Base-by-base conservation (phyloP, 164 flowering plant species). In the Magnolia kwangsiensis region DNA sequence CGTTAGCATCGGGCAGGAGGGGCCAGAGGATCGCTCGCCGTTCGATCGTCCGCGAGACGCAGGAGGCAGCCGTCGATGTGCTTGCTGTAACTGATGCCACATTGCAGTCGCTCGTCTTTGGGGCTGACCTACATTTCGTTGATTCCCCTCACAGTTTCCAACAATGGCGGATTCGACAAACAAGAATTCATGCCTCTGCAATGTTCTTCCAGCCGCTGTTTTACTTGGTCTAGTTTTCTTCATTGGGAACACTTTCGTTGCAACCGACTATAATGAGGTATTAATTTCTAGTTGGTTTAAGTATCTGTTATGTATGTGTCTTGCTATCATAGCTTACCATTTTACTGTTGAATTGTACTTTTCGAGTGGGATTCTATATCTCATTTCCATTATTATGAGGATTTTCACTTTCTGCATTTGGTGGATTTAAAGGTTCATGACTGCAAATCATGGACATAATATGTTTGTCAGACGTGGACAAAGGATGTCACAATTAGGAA, bases 11-110 rank as follows among this genome's bases (percentile, higher is more conserved):
- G 7, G 49, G 64, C 19, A 37, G 67, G 70, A 75, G 75, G 67
- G 63, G 69, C 7, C 66, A 64, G n/a, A 76, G 72, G 51, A 6
- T 63, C 20, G 49, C 10, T 73, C 80, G 82, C 9, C 84, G 84
- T 14, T 82, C 87, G 21, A 75, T 91, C 78, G 91, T 87, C 4
- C 89, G 95, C 78, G 96, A 90, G 77, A 87, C 95, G 72, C 90
- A 85, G 83, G 83, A 90, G 0, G 85, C 94, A 9, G 85, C 95
- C 50, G 86, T 86, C 51, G 82, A 79, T 67, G 97, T 24, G 27
- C 27, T 1, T 24, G 27, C 27, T 24, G 27, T 24, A 24, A 24
- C 27, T 24, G 27, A 24, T 24, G 27, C 27, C 27, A 24, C 27
- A 24, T 24, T 1, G 27, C 27, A 24, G 27, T 24, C 27, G 27